Base-by-base conservation (phyloP, 2,329 filamentous ascomycete genomes). In the Berkeleyomyces basicola region DNA sequence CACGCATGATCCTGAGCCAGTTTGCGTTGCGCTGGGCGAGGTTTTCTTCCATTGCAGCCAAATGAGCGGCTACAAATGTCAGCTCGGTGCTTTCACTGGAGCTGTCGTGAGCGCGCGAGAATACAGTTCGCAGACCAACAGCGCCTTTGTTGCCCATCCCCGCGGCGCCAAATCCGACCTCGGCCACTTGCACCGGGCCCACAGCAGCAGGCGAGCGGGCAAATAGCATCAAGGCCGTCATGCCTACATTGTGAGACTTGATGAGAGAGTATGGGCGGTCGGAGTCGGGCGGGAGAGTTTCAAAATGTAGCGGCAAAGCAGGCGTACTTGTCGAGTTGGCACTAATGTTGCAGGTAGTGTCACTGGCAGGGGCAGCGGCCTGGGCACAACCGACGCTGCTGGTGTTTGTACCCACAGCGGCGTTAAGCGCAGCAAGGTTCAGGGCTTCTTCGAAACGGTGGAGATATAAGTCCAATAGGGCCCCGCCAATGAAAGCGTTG, bases 131-230 rank as follows among this genome's bases (percentile, higher is more conserved):
- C 65, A 92, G 78, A 0, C 87, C 93, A 0, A 95, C 87, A 3
- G 90, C 92, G 39, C 92, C 93, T 74, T 99, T 99, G 73, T 96
- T 96, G 14, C 90, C 93, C 86, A 96, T 93, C 59, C 92, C 86
- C 64, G 84, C 85, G 0, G 90, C 73, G 0, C 93, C 93, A 58
- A 96, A 87, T 0, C 93, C 91, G 1, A 90, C 86, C 61, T 87
- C 88, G 1, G 87, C 89, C n/a, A 82, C 84, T 67, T 89, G 81
- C n/a, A 93, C 75, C 68, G 81, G 77, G 61, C 76, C 75, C 60
- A 96, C 76, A 33, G 79, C 77, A 7, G 78, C 73, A 0, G 80
- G 77, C 49, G 85, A 78, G 63, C 83, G 83, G 23, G 85, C 87
- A 71, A 96, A 96, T 16, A 96, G 79, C 78, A 97, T 82, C 59